phyloP scores from a whole-genome alignment of 1,139 yeast species.

The Suhomyces maxii region DNA sequence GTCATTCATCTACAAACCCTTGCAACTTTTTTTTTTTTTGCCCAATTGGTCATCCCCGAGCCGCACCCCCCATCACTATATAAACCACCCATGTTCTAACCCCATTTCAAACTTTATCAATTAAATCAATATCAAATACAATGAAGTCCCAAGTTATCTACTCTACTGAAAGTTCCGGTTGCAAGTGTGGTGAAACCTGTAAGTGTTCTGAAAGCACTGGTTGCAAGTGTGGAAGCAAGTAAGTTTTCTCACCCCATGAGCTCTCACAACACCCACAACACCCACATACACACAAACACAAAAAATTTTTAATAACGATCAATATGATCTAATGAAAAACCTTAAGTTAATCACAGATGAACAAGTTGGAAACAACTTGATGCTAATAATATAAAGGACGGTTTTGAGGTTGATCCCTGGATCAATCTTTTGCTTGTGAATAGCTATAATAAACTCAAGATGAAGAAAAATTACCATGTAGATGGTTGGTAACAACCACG shows the following conservation, averaged over 20 bases:
- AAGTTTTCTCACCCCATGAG: constrained; percentile 2
- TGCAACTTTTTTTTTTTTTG: background rate
- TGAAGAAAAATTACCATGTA: background rate
- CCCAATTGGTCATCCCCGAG: background rate
- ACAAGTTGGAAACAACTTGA: no score
- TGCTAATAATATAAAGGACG: background rate
- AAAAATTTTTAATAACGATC: background rate
- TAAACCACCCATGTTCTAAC: background rate
- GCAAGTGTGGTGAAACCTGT: constrained; percentile 26
- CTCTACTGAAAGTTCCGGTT: constrained; percentile 17
- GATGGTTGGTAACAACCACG: no score
- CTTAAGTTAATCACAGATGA: no score
- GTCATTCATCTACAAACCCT: background rate
- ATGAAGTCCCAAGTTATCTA: constrained; percentile 18
- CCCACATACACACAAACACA: no score
- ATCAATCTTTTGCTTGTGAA: background rate
- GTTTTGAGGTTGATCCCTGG: background rate
- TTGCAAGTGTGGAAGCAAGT: constrained; percentile 25
- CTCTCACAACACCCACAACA: background rate
- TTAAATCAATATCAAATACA: constrained; percentile 13
- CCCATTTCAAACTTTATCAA: background rate
- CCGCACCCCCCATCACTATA: constrained; percentile 13
- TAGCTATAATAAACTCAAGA: background rate
- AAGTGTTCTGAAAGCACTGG: constrained; percentile 24
- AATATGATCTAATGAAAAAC: background rate